Evolutionary conservation across 306 rosid species (phyloP).

Genomic region (Acacia confusa): DNA sequence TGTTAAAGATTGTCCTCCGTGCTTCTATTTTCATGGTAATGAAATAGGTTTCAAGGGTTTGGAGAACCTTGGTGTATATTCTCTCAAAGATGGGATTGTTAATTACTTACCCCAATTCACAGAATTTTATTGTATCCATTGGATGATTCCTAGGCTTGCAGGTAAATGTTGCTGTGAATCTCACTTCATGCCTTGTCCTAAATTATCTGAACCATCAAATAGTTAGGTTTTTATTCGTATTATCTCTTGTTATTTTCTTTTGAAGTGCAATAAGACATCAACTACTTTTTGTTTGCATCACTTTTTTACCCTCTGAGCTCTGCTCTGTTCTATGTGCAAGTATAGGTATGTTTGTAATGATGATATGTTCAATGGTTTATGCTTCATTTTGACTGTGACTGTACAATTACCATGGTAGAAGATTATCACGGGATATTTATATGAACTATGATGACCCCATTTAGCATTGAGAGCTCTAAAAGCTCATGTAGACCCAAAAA

Average conservation of each 20-base stretch:
- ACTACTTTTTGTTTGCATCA: background rate
- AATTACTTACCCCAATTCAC: background rate
- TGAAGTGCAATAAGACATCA: background rate
- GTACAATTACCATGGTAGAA: background rate
- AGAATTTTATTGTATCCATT: background rate
- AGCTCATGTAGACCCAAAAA: background rate
- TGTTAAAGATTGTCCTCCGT: background rate
- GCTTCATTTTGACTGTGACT: background rate
- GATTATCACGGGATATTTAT: background rate
- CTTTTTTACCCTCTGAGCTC: background rate
- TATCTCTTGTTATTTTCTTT: background rate
- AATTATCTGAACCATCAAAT: background rate
- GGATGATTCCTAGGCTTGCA: background rate
- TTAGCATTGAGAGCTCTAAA: background rate
- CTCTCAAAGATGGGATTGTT: background rate
- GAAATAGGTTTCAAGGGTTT: background rate
- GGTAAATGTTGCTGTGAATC: background rate
- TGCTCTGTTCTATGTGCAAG: background rate
- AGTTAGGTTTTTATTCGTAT: background rate
- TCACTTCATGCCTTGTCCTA: background rate
- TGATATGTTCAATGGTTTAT: background rate
- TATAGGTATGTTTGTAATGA: background rate
- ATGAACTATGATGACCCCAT: background rate
- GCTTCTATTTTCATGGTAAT: background rate
- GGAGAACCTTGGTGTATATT: background rate